phyloP scores from a whole-genome alignment of 164 flowering plant genomes.

The Protea cynaroides region DNA sequence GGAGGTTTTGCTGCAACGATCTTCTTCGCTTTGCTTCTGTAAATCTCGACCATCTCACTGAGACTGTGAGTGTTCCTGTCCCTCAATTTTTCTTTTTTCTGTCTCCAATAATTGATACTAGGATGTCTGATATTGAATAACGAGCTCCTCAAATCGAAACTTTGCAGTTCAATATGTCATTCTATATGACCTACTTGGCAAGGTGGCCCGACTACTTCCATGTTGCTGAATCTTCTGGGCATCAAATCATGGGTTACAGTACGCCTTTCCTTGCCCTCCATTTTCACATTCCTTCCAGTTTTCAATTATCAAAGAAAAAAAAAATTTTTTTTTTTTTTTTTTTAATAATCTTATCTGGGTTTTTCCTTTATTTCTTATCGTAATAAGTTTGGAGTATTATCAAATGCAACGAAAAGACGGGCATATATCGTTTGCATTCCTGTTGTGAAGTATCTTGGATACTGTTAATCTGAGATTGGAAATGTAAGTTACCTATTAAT shows the following conservation, averaged over 20 bases:
- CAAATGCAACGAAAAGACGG: background rate
- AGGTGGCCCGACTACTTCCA: slow-evolving; percentile 97
- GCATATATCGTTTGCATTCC: background rate
- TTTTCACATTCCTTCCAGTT: too few species aligned
- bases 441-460: background rate
- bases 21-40: slow-evolving; percentile 70
- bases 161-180: slow-evolving; percentile 92
- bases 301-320: background rate
- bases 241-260: slow-evolving; percentile 92
- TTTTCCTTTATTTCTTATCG: background rate
- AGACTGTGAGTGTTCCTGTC: slow-evolving; percentile 34
- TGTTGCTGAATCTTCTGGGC: slow-evolving; percentile 86
- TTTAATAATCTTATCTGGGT: background rate
- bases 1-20: slow-evolving; percentile 71
- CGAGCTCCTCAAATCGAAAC: too few species aligned
- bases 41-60: slow-evolving; percentile 67
- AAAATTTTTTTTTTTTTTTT: background rate
- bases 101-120: background rate
- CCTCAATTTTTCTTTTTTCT: background rate
- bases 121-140: background rate
- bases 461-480: background rate
- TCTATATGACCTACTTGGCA: slow-evolving; percentile 92
- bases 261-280: background rate
- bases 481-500: background rate
- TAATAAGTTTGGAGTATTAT: background rate